phyloP scores from a whole-genome alignment of 2,329 filamentous ascomycete genomes.

The Pyrenophora seminiperda region DNA sequence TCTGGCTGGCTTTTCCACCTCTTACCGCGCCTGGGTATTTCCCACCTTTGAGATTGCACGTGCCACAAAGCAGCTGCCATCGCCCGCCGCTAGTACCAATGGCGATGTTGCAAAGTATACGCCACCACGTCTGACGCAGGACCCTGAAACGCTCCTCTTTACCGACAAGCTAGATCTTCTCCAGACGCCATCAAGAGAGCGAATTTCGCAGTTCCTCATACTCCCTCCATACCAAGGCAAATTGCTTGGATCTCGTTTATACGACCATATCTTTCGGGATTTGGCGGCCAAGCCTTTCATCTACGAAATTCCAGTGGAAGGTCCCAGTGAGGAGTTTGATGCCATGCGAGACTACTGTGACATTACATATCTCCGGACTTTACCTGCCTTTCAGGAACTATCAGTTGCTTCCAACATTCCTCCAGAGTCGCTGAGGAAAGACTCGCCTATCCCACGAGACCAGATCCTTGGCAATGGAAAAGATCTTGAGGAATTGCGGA shows the following conservation, averaged over 20 bases:
- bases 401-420: conserved; percentile 57
- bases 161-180: conserved; percentile 53
- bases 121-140: conserved; percentile 32
- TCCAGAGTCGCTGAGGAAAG: conserved; percentile 58
- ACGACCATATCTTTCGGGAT: conserved; percentile 75
- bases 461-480: conserved; percentile 63
- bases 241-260: conserved; percentile 80
- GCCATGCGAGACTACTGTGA: conserved; percentile 78
- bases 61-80: conserved; percentile 43
- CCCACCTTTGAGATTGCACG: conserved; percentile 54
- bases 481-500: conserved; percentile 62
- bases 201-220: conserved; percentile 93
- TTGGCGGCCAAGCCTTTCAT: conserved; percentile 71
- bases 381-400: conserved; percentile 63
- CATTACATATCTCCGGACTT: conserved; percentile 65
- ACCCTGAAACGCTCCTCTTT: conserved; percentile 39
- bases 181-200: conserved; percentile 73
- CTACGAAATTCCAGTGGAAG: conserved; percentile 87
- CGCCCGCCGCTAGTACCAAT: conserved; percentile 34
- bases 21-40: conserved; percentile 80
- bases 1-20: conserved; percentile 87
- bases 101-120: conserved; percentile 50
- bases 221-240: conserved; percentile 83
- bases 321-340: conserved; percentile 87
- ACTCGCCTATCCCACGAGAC: conserved; percentile 55